phyloP scores from a whole-genome alignment of 179 eudicot species.

The Carnegiea gigantea region DNA sequence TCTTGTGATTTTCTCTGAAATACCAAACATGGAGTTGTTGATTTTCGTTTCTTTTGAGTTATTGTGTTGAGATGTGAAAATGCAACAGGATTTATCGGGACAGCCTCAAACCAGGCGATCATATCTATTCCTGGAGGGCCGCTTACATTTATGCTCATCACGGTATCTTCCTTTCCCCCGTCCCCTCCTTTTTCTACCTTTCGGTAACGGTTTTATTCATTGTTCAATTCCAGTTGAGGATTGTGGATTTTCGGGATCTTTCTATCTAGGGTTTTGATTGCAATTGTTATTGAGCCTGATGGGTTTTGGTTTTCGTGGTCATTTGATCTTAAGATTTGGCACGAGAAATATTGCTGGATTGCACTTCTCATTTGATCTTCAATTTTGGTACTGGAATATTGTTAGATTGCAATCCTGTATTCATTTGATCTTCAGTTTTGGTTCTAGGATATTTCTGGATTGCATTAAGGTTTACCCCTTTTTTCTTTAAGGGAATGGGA shows the following conservation, averaged over 20 bases:
- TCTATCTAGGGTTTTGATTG: not conserved
- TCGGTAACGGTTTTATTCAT: not conserved
- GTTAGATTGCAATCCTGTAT: not conserved
- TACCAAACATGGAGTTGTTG: no score
- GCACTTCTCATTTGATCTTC: not conserved
- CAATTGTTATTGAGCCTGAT: not conserved
- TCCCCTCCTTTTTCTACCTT: not conserved
- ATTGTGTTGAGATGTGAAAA: not conserved
- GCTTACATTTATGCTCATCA: constrained; percentile 84
- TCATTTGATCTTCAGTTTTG: not conserved
- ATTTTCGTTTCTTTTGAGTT: not conserved
- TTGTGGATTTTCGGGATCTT: not conserved
- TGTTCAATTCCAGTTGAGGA: not conserved
- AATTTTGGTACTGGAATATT: not conserved
- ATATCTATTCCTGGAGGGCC: constrained; percentile 77
- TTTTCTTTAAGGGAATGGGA: no score
- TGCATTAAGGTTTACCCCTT: not conserved
- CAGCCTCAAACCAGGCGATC: constrained; percentile 79
- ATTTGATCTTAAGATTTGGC: not conserved
- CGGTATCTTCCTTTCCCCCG: constrained; percentile 34
- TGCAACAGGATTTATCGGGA: constrained; percentile 46
- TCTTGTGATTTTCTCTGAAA: not conserved
- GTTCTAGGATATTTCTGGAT: not conserved
- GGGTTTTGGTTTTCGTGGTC: not conserved
- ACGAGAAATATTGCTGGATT: not conserved